Evolutionary conservation across 345 rosid genomes (phyloP), one percentile per base, ranked within the genome.

Genomic region (Melaleuca quinquenervia): DNA sequence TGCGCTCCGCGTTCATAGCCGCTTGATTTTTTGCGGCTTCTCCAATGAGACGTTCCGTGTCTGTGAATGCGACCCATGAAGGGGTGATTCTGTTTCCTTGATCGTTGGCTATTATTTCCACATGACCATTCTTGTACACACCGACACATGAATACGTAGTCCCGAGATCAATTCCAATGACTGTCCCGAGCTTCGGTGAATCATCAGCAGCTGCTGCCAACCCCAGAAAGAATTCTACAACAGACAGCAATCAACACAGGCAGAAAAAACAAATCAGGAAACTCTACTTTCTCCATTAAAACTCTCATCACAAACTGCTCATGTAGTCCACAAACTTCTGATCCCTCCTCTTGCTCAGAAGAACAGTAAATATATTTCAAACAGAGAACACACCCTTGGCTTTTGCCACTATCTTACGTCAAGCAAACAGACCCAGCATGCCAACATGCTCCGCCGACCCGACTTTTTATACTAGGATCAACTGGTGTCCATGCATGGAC

Each of bases 31-130:
- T 93, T 11, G 95, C 94, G 0, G 95, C 95, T 53, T 93, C 94
- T 50, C 96, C 96, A 9, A 94, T 92, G 54, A 93, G 91, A 88
- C 94, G 93, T 87, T 94, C 94, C 0, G 90, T 88, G 48, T 92
- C 96, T 41, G 96, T 91, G 87, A 93, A 94, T 3, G 96, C 95
- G 53, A 94, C 96, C 95, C 95, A 92, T 1, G 96, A 93, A 36
- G 96, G 95, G 82, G 94, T 94, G 82, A 93, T 92, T 85, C 96
- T 88, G 89, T 93, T 93, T 5, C 94, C 95, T 80, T 93, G 93
- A 90, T 94, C 93, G 86, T 94, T 94, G 70, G 96, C 95, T 88
- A 93, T 87, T 52, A 94, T 91, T 87, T 94, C 96, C 36, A 91
- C 90, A 32, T 87, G 89, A 26, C 92, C 91, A 53, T 91, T 89